Evolutionary conservation across 768 basidiomycete species (phyloP), one percentile per base, ranked within the genome.

Genomic region (Kwoniella dejecticola): DNA sequence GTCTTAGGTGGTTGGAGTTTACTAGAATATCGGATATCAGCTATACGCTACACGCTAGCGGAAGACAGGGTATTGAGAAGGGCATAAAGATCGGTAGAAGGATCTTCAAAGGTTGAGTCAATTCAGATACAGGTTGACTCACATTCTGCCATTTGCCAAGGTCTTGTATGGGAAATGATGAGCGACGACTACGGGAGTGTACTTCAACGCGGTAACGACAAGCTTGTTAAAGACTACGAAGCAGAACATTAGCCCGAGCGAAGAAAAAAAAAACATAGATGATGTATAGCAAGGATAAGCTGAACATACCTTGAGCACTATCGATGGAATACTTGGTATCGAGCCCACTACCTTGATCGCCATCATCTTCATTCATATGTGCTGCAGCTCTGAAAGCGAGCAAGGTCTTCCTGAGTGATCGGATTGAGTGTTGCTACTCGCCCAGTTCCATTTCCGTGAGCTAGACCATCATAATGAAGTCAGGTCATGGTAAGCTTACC

Each of bases 311-410:
- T 52, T 84, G 81, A 0, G 93, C 83, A 74, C 82, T 89, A 69
- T 95, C 89, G 53, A 98, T 92, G 52, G 84, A 85, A 88, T 91
- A 98, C 6, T 86, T 87, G n/a, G 89, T 82, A 33, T 85, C 76
- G 7, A 53, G n/a, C 15, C 73, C 73, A 3, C 62, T 70, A 17
- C 71, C 67, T n/a, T 76, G 69, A 17, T 68, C 81, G 54, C 88
- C 86, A 47, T 86, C 84, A 8, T 92, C 90, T 64, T 91, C 89
- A 71, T 96, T 91, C 85, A 91, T 88, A 72, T 90, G 86, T 0
- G 85, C 89, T 4, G 93, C 95, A 5, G 91, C 86, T 53, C 94
- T 85, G 83, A 98, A 98, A 0, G 92, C 95, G 30, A 94, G 83
- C 36, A 96, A 81, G 6, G 95, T 82, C 72, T 88, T 91, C 59